Conservation (phyloP, 441 rosid species). For the Gossypium schwendimanii region DNA sequence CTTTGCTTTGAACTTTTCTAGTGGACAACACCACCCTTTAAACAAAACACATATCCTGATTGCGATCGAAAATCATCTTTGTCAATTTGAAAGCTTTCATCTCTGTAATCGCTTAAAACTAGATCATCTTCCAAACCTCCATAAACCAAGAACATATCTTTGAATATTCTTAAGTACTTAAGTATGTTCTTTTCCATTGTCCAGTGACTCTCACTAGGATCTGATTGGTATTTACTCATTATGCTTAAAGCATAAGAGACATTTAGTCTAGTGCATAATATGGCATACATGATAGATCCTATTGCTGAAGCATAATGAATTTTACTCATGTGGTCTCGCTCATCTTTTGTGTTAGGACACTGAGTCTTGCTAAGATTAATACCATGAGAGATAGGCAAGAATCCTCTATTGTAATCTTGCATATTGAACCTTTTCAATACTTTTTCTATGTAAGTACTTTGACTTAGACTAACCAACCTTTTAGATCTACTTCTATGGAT, state of each 20-base stretch:
- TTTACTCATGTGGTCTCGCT: neutral
- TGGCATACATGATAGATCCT: neutral
- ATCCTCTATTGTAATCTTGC: too few species aligned
- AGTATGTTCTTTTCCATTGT: neutral
- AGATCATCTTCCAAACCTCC: neutral
- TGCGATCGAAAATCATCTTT: too few species aligned
- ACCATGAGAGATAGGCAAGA: neutral
- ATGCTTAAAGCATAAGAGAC: neutral
- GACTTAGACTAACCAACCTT: too few species aligned
- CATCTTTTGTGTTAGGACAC: neutral
- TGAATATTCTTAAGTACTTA: neutral
- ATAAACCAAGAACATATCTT: neutral
- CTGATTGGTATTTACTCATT: neutral
- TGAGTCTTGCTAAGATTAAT: neutral
- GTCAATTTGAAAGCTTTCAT: too few species aligned
- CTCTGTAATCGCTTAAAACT: too few species aligned
- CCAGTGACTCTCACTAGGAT: neutral
- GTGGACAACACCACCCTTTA: too few species aligned
- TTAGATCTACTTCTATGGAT: neutral
- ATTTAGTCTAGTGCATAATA: neutral
- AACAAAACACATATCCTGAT: too few species aligned
- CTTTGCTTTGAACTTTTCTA: too few species aligned
- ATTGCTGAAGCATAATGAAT: neutral
- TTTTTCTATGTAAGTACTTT: too few species aligned
- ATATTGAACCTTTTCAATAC: too few species aligned